A percentile compares a stretch with the other conserved stretches of the same genome.
phyloP scores from a whole-genome alignment of 805 yeast species.

The Isabelozyma gotoi region DNA sequence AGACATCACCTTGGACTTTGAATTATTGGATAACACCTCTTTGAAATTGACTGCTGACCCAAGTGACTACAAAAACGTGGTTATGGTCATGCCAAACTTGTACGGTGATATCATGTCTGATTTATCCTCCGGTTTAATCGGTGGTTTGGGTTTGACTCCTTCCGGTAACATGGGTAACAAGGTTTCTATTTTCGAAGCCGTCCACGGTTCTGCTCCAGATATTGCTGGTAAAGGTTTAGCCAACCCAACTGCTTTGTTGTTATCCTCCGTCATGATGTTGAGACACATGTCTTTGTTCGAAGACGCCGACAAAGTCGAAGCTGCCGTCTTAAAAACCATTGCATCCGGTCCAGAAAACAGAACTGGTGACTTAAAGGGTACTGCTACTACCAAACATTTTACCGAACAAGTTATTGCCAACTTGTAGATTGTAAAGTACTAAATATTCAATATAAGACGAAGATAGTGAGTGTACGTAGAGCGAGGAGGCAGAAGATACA shows the following conservation, averaged over 20 bases:
- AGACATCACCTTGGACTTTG: slow-evolving; percentile 77
- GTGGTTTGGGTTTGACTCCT: slow-evolving; percentile 98
- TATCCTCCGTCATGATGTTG: slow-evolving; percentile 98
- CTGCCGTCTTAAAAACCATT: slow-evolving; percentile 82
- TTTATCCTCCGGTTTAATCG: slow-evolving; percentile 94
- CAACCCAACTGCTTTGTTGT: slow-evolving; percentile 95
- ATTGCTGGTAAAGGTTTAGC: slow-evolving; percentile 99
- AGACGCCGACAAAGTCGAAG: slow-evolving; percentile 82
- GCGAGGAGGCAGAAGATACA: no score
- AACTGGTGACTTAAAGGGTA: slow-evolving; percentile 95
- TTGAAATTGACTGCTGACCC: slow-evolving; percentile 90
- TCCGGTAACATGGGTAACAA: slow-evolving; percentile 99
- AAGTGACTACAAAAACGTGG: slow-evolving; percentile 78
- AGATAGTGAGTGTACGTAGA: no score
- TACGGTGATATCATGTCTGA: slow-evolving; percentile 99
- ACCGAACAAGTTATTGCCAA: slow-evolving; percentile 86
- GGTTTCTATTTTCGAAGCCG: slow-evolving; percentile 98
- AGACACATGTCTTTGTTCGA: slow-evolving; percentile 91
- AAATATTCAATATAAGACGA: not conserved
- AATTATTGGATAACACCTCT: slow-evolving; percentile 94
- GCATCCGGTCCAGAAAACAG: slow-evolving; percentile 96
- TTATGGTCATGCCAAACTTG: slow-evolving; percentile 98
- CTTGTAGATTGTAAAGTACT: slow-evolving; percentile 42
- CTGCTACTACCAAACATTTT: slow-evolving; percentile 84
- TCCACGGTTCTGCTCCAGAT: slow-evolving; percentile 99